phyloP scores from a whole-genome alignment of 805 yeast species.

The Suhomyces sp. region DNA sequence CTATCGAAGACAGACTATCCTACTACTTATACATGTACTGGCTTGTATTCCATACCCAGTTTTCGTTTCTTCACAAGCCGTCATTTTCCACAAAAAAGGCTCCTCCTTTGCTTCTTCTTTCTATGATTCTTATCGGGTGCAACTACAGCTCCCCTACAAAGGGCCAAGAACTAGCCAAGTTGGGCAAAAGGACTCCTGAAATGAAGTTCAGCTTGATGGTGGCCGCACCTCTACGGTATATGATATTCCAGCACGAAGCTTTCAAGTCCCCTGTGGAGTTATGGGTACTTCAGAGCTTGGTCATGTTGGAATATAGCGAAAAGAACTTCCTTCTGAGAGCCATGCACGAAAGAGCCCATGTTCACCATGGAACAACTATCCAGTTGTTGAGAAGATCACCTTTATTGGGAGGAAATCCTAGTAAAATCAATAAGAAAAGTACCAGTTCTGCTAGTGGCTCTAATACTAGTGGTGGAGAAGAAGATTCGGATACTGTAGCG shows the following conservation, averaged over 20 bases:
- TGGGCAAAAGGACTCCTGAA: slow-evolving; percentile 26
- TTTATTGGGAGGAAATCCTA: slow-evolving; percentile 69
- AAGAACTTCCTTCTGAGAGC: slow-evolving; percentile 65
- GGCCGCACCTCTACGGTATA: slow-evolving; percentile 62
- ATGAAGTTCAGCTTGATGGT: slow-evolving; percentile 44
- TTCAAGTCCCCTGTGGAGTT: slow-evolving; percentile 74
- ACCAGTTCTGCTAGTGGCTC: slow-evolving; percentile 20
- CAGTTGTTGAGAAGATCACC: slow-evolving; percentile 77
- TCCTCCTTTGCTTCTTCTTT: slow-evolving; percentile 48
- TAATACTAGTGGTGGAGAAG: slow-evolving; percentile 34
- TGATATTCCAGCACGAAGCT: slow-evolving; percentile 65
- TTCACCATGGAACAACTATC: slow-evolving; percentile 84
- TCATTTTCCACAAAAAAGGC: slow-evolving; percentile 49
- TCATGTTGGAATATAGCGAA: slow-evolving; percentile 76
- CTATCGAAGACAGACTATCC: slow-evolving; percentile 33
- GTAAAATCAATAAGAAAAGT: slow-evolving; percentile 22
- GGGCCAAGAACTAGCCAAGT: slow-evolving; percentile 14
- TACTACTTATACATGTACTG: slow-evolving; percentile 46
- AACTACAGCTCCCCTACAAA: slow-evolving; percentile 28
- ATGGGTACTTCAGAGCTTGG: slow-evolving; percentile 73
- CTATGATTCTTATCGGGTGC: slow-evolving; percentile 60
- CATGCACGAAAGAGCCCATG: slow-evolving; percentile 77
- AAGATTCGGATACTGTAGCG: slow-evolving; percentile 23
- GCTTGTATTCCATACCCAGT: slow-evolving; percentile 58
- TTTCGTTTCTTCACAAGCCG: slow-evolving; percentile 57